Base-by-base conservation (phyloP, 768 basidiomycete species). In the Mycena olivaceomarginata region DNA sequence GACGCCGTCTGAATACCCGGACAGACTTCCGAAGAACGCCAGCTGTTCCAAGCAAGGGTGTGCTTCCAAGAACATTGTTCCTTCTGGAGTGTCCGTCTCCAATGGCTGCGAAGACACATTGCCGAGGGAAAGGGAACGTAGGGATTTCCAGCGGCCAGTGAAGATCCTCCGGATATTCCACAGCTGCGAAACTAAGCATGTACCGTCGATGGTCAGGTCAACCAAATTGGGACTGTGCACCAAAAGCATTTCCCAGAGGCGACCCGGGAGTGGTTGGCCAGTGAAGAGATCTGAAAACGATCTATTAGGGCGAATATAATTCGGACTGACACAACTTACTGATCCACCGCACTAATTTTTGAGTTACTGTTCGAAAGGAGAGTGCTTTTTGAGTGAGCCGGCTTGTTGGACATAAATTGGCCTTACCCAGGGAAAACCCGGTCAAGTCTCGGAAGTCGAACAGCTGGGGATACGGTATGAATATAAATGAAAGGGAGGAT, bases 211-310 rank as follows among this genome's bases (percentile, higher is more conserved):
- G 6, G 73, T 79, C 40, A 81, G 62, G 43, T 80, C 72, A 18
- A 46, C 60, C 15, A 81, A 48, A 46, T 77, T 72, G 46, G 77
- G 77, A 67, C 73, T 65, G 15, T 79, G 62, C 40, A 68, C 46
- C 22, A 81, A 66, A 6, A 81, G 79, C 81, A 81, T 80, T 6
- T 79, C 76, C 80, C 81, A 81, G 15, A 80, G 65, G 41, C 76
- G 68, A 31, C 67, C 53, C 4, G 80, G 80, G 39, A 81, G 67
- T 9, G 62, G 63, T 72, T 74, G 79, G 20, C 73, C 72, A 9
- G 70, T 62, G 22, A 25, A 66, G 15, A 76, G 57, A 16, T 72
- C 78, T 76, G 16, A 12, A 37, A 51, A 56, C 31, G 46, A 12
- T 12, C 15, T 31, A 20, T 43, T 8, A 5, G 31, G 31, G 51